phyloP scores from a whole-genome alignment of 345 rosid genomes.

The Anacardium occidentale region DNA sequence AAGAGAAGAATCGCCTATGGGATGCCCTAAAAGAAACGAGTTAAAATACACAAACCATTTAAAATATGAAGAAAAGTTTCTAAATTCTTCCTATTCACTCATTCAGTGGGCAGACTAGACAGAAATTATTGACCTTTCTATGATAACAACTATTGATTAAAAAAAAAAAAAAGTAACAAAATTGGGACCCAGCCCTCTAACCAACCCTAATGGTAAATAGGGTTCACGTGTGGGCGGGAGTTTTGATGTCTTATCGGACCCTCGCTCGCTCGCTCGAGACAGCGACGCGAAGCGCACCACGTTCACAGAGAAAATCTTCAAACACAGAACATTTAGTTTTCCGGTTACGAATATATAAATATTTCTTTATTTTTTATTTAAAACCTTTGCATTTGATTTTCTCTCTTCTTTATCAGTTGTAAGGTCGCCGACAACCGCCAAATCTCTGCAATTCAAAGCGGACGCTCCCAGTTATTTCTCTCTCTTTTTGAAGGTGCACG shows the following conservation, averaged over 20 bases:
- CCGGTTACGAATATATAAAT: background rate
- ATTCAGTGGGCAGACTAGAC: too few species aligned
- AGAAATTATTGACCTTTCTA: background rate
- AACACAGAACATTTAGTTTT: background rate
- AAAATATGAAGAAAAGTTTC: too few species aligned
- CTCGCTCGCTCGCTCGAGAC: conserved; percentile 21
- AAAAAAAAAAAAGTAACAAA: background rate
- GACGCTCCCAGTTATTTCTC: background rate
- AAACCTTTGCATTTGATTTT: background rate
- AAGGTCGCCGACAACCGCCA: conserved; percentile 36
- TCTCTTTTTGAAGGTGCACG: conserved; percentile 18
- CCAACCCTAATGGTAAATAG: conserved; percentile 12
- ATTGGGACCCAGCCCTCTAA: background rate
- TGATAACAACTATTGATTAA: background rate
- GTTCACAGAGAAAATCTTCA: conserved; percentile 13
- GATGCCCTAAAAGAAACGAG: too few species aligned
- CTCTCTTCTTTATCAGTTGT: conserved; percentile 32
- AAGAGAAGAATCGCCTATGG: too few species aligned
- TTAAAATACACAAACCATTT: too few species aligned
- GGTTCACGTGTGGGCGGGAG: conserved; percentile 31
- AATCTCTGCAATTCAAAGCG: conserved; percentile 19
- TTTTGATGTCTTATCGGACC: conserved; percentile 28
- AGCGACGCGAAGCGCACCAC: conserved; percentile 29
- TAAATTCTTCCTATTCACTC: too few species aligned
- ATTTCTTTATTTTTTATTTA: background rate